phyloP scores from a whole-genome alignment of 768 basidiomycete genomes.

The Leccinum boreale region DNA sequence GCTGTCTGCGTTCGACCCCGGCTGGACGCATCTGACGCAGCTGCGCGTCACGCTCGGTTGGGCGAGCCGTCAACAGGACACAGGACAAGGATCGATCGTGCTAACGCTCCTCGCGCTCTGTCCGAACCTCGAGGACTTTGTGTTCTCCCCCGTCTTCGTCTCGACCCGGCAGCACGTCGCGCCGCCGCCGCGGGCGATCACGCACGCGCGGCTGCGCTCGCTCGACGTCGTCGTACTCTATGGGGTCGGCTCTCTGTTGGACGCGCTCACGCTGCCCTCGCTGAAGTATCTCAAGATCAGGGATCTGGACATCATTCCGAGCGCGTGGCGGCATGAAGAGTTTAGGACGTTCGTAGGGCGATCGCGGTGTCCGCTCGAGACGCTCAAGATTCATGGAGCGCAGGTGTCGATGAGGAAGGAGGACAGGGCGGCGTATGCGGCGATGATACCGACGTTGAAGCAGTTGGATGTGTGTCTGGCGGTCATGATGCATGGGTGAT shows the following conservation, averaged over 20 bases:
- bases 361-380: conserved; percentile 21
- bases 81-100: not conserved
- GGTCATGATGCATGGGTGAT: conserved; percentile 5
- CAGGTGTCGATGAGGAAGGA: conserved; percentile 13
- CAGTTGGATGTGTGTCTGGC: conserved; percentile 13
- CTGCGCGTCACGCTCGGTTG: conserved; percentile 6
- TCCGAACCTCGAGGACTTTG: conserved; percentile 15
- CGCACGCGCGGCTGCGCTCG: conserved; percentile 9
- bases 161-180: not conserved
- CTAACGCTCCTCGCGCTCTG: conserved; percentile 18
- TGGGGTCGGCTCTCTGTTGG: conserved; percentile 4
- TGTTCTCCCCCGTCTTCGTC: conserved; percentile 6
- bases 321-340: conserved; percentile 9
- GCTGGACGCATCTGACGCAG: conserved; percentile 15
- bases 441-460: conserved; percentile 18
- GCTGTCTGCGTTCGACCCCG: conserved; percentile 9
- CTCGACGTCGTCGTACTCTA: conserved; percentile 10
- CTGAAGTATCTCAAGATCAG: conserved; percentile 8
- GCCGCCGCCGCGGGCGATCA: conserved; percentile 1
- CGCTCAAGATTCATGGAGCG: conserved; percentile 11
- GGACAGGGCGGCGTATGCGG: conserved; percentile 9
- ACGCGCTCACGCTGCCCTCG: conserved; percentile 14
- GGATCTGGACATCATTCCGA: conserved; percentile 18
- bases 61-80: not conserved
- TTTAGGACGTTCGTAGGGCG: conserved; percentile 19